Base-by-base conservation (phyloP, 2,329 filamentous ascomycete species). In the Sporothrix curviconia region DNA sequence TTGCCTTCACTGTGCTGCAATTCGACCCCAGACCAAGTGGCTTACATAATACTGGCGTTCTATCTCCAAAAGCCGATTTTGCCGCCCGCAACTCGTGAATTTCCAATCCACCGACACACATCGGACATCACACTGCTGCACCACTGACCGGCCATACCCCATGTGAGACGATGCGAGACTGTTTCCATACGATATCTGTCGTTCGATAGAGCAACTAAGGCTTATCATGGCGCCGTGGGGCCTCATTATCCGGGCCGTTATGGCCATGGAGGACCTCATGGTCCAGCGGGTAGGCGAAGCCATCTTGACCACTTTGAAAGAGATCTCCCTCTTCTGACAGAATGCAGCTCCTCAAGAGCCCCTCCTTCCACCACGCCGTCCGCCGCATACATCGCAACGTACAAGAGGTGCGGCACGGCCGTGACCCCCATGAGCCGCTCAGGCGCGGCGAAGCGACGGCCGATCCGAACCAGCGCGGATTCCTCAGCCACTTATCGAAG, bases 401-500 rank as follows among this genome's bases (percentile, higher is more conserved):
- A 37, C 68, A 82, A 63, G 77, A 81, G 60, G 66, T 69, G 17
- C 71, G 73, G 44, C 61, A 81, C 60, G 79, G 79, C 9, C 73
- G 76, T 24, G 71, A 78, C 55, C 78, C 79, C 0, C 69, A 74
- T 61, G 76, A 80, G 52, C 79, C 79, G 7, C 60, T 82, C 9
- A 71, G 73, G 0, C 77, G 72, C 1, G 80, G 79, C 44, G 76
- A 82, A 64, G 79, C 79, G 2, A 80, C 78, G 68, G 69, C 69
- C 39, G 67, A 77, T 17, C 71, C 70, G 0, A 67, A 56, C 7
- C 50, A 62, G 0, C 60, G 64, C 7, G 63, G 63, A 3, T 81
- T 82, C 58, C 39, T 78, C 1, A 72, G 67, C 34, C 72, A 80
- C 60, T 82, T 44, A 19, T 76, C 36, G 71, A 79, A 9, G 79